Conservation (phyloP, 2,329 filamentous ascomycete species). For the Sporothrix sp. region DNA sequence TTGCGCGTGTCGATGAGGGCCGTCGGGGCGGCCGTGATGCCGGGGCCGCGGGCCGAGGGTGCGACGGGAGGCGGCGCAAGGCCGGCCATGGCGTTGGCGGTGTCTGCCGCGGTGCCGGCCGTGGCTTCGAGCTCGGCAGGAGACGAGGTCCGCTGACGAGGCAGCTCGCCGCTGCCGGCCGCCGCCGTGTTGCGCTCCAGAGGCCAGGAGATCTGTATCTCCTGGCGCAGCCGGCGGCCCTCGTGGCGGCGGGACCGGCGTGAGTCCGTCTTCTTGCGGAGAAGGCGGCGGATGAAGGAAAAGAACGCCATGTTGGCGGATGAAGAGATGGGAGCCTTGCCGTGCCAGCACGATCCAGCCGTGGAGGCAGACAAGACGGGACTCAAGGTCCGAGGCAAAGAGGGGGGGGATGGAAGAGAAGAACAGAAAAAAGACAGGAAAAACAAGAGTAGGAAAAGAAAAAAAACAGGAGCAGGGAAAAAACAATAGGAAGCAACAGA, state of each 20-base stretch:
- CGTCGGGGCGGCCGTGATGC: too few relatives aligned
- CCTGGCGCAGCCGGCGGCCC: not conserved
- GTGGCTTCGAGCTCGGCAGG: too few relatives aligned
- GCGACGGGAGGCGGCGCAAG: too few relatives aligned
- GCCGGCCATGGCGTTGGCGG: too few relatives aligned
- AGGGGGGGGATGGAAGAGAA: too few relatives aligned
- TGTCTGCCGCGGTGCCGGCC: too few relatives aligned
- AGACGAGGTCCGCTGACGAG: too few relatives aligned
- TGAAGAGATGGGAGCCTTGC: not conserved
- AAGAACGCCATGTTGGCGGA: not conserved
- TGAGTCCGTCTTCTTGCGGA: not conserved
- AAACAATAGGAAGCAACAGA: not conserved
- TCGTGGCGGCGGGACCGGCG: not conserved
- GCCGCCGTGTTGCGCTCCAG: too few relatives aligned
- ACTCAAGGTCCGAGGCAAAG: not conserved
- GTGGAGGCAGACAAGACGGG: not conserved
- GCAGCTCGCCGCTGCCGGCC: too few relatives aligned
- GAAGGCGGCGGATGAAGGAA: slow-evolving; percentile 1
- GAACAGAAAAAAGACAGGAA: not conserved
- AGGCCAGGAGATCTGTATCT: too few relatives aligned
- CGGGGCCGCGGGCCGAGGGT: too few relatives aligned
- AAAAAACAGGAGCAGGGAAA: not conserved
- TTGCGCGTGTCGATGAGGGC: too few relatives aligned
- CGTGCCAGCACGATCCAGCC: not conserved
- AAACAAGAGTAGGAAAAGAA: not conserved